Conservation (phyloP, 2,329 filamentous ascomycete species). For the Clarireedia sp. region DNA sequence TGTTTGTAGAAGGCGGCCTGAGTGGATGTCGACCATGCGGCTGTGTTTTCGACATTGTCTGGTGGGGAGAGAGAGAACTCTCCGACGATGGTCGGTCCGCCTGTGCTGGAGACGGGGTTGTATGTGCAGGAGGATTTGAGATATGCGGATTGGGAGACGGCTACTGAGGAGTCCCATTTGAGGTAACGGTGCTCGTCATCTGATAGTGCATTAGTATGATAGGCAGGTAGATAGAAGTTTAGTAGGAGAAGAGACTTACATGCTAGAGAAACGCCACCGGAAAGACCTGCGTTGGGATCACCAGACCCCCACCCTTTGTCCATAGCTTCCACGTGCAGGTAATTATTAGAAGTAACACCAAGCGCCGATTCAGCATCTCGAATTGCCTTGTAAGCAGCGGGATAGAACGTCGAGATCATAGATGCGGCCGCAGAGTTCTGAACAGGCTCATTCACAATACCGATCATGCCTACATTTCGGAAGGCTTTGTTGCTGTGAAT, state of each 20-base stretch:
- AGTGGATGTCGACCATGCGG: constrained; percentile 35
- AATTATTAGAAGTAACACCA: constrained; percentile 34
- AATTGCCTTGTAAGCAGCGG: constrained; percentile 40
- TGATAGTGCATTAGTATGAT: not conserved
- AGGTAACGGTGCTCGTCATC: constrained; percentile 42
- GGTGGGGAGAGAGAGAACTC: constrained; percentile 51
- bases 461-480: constrained; percentile 50
- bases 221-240: not conserved
- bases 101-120: constrained; percentile 32
- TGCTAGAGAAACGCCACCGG: constrained; percentile 36
- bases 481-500: constrained; percentile 41
- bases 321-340: constrained; percentile 48
- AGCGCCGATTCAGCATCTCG: constrained; percentile 40
- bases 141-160: constrained; percentile 40
- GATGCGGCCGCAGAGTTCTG: constrained; percentile 22
- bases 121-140: constrained; percentile 42
- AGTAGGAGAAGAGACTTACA: constrained; percentile 24
- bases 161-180: constrained; percentile 42
- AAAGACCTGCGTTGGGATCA: constrained; percentile 40
- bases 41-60: constrained; percentile 37
- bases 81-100: constrained; percentile 43
- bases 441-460: constrained; percentile 51
- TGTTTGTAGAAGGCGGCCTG: constrained; percentile 43
- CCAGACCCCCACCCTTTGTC: constrained; percentile 48
- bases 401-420: constrained; percentile 40